Percentiles rank a stretch among this genome's conserved stretches.
phyloP scores from a whole-genome alignment of 116 monocot genomes.

The Posidonia oceanica region DNA sequence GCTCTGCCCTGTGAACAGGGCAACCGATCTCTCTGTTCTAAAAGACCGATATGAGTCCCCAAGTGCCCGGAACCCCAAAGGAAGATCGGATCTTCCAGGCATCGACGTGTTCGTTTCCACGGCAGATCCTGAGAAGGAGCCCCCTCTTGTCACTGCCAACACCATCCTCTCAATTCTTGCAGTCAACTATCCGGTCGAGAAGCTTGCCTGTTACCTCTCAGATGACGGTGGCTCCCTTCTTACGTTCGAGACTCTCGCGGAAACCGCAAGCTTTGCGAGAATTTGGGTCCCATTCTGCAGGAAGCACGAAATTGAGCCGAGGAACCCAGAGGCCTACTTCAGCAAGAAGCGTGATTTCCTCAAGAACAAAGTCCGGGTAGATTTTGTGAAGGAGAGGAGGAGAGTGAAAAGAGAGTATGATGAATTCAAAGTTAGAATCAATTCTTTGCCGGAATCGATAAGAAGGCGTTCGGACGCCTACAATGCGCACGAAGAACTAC shows the following conservation, averaged over 20 bases:
- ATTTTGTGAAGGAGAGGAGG: conserved; percentile 89
- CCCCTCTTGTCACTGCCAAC: conserved; percentile 90
- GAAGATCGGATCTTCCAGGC: conserved; percentile 83
- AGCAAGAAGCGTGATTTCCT: conserved; percentile 58
- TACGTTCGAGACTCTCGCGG: conserved; percentile 85
- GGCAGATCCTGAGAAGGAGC: conserved; percentile 90
- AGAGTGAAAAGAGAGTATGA: conserved; percentile 96
- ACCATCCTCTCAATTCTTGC: conserved; percentile 96
- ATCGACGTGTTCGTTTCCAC: conserved; percentile 92
- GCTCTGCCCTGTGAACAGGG: conserved; percentile 78
- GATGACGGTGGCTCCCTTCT: conserved; percentile 89
- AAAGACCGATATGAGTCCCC: conserved; percentile 72
- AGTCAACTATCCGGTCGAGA: conserved; percentile 90
- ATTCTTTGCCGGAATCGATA: conserved; percentile 73
- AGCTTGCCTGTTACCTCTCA: conserved; percentile 89
- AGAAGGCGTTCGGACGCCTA: conserved; percentile 77
- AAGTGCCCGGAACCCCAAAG: conserved; percentile 68
- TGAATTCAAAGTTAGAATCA: conserved; percentile 91
- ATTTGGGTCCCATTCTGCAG: conserved; percentile 94
- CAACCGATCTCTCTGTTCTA: conserved; percentile 70
- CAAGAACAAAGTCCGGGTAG: conserved; percentile 78
- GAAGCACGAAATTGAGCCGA: conserved; percentile 80
- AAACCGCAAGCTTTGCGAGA: conserved; percentile 85
- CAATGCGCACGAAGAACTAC: conserved; percentile 84
- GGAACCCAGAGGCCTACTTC: conserved; percentile 93